Base-by-base conservation (phyloP, 176 grass and related monocot genomes). In the Hyparrhenia diplandra region DNA sequence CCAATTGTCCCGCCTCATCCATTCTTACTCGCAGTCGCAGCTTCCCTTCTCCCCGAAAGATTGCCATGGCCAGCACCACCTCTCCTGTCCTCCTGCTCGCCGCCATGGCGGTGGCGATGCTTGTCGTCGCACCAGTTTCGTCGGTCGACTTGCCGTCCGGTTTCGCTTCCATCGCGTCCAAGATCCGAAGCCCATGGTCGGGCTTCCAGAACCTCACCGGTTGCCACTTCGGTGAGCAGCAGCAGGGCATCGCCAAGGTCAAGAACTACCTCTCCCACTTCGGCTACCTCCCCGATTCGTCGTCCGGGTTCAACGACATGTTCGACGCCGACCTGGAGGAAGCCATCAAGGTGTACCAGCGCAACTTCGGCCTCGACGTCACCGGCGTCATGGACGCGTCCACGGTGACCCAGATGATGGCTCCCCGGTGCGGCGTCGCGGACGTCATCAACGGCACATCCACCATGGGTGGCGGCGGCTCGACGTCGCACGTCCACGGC, bases 151-250 rank as follows among this genome's bases (percentile, higher is more conserved):
- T 90, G 37, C 76, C 87, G 20, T 37, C 73, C 3, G 35, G 32
- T 1, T 23, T 84, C 16, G 73, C 32, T 31, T 23, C 35, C 59
- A 64, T 82, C 54, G 9, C 40, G 35, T 73, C 88, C 27, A 78
- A 65, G 55, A 58, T 89, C 0, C 2, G 91, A 37, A 98, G 91
- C 75, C 96, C 96, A 3, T 97, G 95, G 95, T 85, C 80, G 1
- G 83, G 88, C 6, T 98, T 98, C 88, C 52, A 79, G 54, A 95
- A 98, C 83, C 85, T 98, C 55, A 91, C 96, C 13, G 96, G 85
- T 40, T 91, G 88, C 81, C 96, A 87, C 31, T 47, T 75, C 49
- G 96, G 96, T 5, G 90, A 98, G 20, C 21, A 93, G 61, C 52
- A 71, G 64, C 35, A 83, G 4, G 96, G 90, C 25, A 54, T 98